Evolutionary conservation across 2,329 filamentous ascomycete species (phyloP).

Genomic region (Colletotrichum neosansevieriae): DNA sequence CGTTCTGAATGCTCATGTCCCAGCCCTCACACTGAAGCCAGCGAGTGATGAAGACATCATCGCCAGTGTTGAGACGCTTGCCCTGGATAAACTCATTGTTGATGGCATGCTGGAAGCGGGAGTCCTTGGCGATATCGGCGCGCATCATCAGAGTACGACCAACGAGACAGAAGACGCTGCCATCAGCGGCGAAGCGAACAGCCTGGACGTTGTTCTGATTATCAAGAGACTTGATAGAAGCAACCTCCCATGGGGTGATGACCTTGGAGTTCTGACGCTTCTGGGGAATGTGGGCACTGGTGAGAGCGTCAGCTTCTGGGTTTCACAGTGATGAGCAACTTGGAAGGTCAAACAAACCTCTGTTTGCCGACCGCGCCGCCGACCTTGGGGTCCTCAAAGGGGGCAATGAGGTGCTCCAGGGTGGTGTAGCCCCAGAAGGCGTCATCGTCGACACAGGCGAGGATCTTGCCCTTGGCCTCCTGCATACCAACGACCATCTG

Average conservation of each 20-base stretch:
- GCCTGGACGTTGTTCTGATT: constrained; percentile 40
- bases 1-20: constrained; percentile 45
- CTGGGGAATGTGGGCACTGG: constrained; percentile 41
- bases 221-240: constrained; percentile 44
- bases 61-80: constrained; percentile 43
- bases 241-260: constrained; percentile 47
- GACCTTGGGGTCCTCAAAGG: constrained; percentile 44
- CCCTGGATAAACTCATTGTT: constrained; percentile 43
- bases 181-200: constrained; percentile 43
- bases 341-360: constrained; percentile 2
- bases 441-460: constrained; percentile 48
- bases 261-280: constrained; percentile 40
- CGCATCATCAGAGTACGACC: constrained; percentile 47
- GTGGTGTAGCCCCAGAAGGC: constrained; percentile 41
- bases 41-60: constrained; percentile 47
- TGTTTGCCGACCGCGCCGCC: constrained; percentile 45
- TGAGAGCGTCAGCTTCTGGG: neutral
- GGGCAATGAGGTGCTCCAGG: constrained; percentile 44
- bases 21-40: constrained; percentile 46
- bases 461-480: constrained; percentile 41
- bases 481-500: constrained; percentile 45
- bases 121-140: constrained; percentile 42
- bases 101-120: constrained; percentile 44
- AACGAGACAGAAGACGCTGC: constrained; percentile 45
- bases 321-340: neutral